A percentile compares a stretch with the other conserved stretches of the same genome.
phyloP scores from a whole-genome alignment of 352 stramenopile species.

The Globisporangium rhizosaccharum region DNA sequence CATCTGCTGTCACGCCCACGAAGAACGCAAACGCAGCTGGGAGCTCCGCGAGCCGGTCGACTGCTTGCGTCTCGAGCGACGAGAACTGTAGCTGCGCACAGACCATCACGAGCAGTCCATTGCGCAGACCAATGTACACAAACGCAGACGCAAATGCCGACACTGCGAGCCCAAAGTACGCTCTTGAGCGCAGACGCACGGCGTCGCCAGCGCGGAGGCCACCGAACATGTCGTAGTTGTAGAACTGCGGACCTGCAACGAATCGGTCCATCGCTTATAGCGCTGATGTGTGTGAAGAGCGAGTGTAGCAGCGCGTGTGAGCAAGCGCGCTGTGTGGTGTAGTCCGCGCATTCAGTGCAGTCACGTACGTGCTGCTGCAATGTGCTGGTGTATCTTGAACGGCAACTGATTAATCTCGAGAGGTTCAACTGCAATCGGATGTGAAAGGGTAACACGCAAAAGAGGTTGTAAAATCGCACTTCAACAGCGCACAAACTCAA shows the following conservation, averaged over 20 bases:
- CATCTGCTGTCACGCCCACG: slow-evolving; percentile 66
- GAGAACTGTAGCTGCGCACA: slow-evolving; percentile 11
- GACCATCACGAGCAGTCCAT: slow-evolving; percentile 12
- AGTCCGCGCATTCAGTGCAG: too few species aligned
- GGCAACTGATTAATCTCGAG: too few species aligned
- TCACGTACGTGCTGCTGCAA: too few species aligned
- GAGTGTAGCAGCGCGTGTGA: too few species aligned
- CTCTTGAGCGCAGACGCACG: slow-evolving; percentile 9
- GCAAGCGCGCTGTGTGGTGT: too few species aligned
- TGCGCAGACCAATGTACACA: slow-evolving; percentile 16
- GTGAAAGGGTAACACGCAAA: too few species aligned
- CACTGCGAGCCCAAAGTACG: slow-evolving; percentile 15
- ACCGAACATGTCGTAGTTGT: slow-evolving; percentile 23
- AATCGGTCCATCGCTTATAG: slow-evolving; percentile 10
- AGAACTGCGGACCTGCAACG: slow-evolving; percentile 18
- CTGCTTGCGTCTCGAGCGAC: slow-evolving; percentile 13
- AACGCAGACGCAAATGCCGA: slow-evolving; percentile 16
- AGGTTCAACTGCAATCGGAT: too few species aligned
- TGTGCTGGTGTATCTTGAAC: too few species aligned
- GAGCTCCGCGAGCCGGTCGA: slow-evolving; percentile 38
- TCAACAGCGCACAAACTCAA: too few species aligned
- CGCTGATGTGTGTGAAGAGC: background rate
- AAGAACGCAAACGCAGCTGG: slow-evolving; percentile 49
- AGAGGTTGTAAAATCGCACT: too few species aligned
- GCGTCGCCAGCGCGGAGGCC: slow-evolving; percentile 13